These are phyloP conservation scores for Pseudocercospora pini-densiflorae DNA, from an alignment of 2,329 filamentous ascomycete species.

Conservation along the genomic window DNA sequence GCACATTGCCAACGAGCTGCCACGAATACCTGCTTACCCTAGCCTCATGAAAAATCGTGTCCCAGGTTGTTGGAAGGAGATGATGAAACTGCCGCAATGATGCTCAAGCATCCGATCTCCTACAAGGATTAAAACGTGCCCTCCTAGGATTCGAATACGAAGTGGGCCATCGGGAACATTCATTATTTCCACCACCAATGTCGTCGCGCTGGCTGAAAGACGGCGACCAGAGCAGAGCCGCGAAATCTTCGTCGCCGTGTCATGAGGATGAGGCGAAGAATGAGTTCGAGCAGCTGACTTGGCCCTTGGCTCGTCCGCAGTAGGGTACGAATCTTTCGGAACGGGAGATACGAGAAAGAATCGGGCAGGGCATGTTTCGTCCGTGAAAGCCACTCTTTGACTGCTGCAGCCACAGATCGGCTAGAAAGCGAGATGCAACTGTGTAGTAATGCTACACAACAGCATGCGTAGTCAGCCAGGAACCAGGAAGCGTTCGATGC, in stretches of 20 bases:
- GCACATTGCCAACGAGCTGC: no score
- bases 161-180: not conserved
- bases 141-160: not conserved
- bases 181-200: not conserved
- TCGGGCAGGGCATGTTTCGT: slow-evolving; percentile 13
- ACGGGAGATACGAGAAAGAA: slow-evolving; percentile 11
- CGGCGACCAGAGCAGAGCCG: slow-evolving; percentile 12
- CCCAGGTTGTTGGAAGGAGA: no score
- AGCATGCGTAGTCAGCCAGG: slow-evolving; percentile 1
- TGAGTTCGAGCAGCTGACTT: not conserved
- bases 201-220: not conserved
- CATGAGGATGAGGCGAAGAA: slow-evolving; percentile 10
- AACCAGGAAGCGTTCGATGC: not conserved
- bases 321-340: not conserved
- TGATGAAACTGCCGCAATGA: not conserved
- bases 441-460: not conserved
- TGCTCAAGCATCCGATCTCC: not conserved
- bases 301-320: not conserved
- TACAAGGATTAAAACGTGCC: not conserved
- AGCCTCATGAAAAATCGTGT: no score
- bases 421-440: slow-evolving; percentile 11
- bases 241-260: slow-evolving; percentile 9
- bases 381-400: not conserved
- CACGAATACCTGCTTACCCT: no score
- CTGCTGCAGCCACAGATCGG: not conserved